Evolutionary conservation across 352 stramenopile species (phyloP).

Genomic region (Phytophthora ramorum): DNA sequence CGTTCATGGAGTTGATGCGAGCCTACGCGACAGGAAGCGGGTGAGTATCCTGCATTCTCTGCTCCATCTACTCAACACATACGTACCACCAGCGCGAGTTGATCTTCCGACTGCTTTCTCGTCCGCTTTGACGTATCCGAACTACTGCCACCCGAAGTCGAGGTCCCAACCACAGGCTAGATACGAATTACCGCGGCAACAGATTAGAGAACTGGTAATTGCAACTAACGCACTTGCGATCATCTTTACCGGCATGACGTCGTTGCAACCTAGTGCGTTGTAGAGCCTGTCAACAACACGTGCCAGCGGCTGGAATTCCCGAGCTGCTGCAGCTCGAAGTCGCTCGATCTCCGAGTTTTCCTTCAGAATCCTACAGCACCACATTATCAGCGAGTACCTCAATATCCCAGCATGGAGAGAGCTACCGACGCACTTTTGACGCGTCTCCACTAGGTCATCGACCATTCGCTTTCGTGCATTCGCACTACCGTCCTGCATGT

Average conservation of each 20-base stretch:
- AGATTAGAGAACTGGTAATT: background rate
- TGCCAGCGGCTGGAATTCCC: slow-evolving; percentile 79
- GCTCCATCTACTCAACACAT: background rate
- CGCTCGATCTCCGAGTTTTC: slow-evolving; percentile 81
- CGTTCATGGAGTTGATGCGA: slow-evolving; percentile 89
- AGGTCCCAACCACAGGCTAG: slow-evolving; percentile 35
- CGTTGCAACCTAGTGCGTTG: slow-evolving; percentile 81
- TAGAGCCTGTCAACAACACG: slow-evolving; percentile 79
- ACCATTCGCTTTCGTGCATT: slow-evolving; percentile 77
- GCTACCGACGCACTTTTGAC: slow-evolving; percentile 59
- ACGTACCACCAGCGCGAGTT: slow-evolving; percentile 75
- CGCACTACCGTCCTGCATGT: slow-evolving; percentile 72
- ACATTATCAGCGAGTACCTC: background rate
- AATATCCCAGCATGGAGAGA: background rate
- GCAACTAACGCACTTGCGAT: background rate
- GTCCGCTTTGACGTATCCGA: slow-evolving; percentile 51
- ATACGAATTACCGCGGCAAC: background rate
- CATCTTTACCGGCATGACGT: slow-evolving; percentile 66
- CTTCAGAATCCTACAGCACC: slow-evolving; percentile 64
- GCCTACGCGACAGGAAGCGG: slow-evolving; percentile 35
- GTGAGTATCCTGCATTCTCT: background rate
- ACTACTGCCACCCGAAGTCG: slow-evolving; percentile 26
- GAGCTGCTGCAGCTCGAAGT: slow-evolving; percentile 56
- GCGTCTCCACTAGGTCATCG: slow-evolving; percentile 72
- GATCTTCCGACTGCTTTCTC: slow-evolving; percentile 76